Evolutionary conservation across 1,284 basidiomycete genomes (phyloP).

Genomic region (Cutaneotrichosporon sp.): DNA sequence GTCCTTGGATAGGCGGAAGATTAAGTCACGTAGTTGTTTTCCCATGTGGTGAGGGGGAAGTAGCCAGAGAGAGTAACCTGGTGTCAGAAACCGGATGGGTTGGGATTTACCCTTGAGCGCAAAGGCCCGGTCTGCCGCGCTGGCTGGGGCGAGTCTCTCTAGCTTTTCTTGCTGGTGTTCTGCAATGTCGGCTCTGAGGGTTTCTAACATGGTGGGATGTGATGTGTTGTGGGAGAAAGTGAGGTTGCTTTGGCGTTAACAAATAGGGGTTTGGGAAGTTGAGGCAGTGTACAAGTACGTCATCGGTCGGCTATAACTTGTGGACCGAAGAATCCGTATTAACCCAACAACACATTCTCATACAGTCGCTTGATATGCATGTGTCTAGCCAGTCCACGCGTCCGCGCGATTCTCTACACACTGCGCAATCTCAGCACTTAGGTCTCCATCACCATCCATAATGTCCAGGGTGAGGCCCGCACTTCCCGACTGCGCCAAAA

Average conservation of each 20-base stretch:
- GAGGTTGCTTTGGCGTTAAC: not conserved
- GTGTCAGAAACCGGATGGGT: not conserved
- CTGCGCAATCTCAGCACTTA: constrained; percentile 63
- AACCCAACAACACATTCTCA: too few relatives aligned
- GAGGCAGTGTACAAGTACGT: not conserved
- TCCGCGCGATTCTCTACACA: constrained; percentile 58
- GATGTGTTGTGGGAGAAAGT: not conserved
- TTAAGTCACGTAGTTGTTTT: constrained; percentile 17
- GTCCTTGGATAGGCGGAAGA: constrained; percentile 15
- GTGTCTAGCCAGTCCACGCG: constrained; percentile 25
- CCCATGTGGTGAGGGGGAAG: constrained; percentile 13
- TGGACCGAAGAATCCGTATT: not conserved
- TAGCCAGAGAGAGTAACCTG: constrained; percentile 33
- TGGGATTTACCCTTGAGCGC: not conserved
- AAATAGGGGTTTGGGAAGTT: not conserved
- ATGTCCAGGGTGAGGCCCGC: constrained; percentile 65
- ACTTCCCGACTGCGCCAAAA: constrained; percentile 61
- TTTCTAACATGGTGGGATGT: constrained; percentile 1
- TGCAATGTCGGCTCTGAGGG: constrained; percentile 1
- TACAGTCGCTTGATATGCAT: not conserved
- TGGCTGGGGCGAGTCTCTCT: not conserved
- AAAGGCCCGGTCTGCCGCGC: not conserved
- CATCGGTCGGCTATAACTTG: not conserved
- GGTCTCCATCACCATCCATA: constrained; percentile 60
- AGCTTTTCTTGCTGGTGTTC: constrained; percentile 3